A percentile compares a stretch with the other conserved stretches of the same genome.
These are phyloP conservation scores for Bolboschoenus planiculmis DNA, from an alignment of 176 grass and related monocot genomes.

Conservation along the genomic window DNA sequence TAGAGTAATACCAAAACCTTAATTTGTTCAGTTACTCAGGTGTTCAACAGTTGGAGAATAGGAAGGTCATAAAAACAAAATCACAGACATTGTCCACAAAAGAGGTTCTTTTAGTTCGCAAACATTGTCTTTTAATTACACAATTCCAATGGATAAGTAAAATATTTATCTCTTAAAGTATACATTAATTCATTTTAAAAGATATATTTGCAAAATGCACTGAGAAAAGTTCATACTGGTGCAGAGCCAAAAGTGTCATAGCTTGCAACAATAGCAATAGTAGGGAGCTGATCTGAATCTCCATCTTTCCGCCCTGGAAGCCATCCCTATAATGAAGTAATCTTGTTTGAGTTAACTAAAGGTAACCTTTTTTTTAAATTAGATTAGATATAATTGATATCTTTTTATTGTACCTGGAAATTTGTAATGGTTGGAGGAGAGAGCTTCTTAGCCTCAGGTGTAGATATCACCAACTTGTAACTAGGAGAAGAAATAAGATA, in stretches of 20 bases:
- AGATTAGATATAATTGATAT: neutral
- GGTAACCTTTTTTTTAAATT: neutral
- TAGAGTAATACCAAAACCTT: neutral
- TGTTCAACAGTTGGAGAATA: neutral
- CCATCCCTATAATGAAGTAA: constrained; percentile 65
- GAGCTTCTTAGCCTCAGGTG: constrained; percentile 70
- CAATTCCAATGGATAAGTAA: neutral
- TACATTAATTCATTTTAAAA: constrained; percentile 16
- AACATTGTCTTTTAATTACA: neutral
- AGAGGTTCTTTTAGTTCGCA: neutral
- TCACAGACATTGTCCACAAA: neutral
- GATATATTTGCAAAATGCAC: constrained; percentile 5
- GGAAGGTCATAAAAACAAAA: neutral
- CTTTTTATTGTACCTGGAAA: constrained; percentile 59
- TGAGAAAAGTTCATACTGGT: constrained; percentile 47
- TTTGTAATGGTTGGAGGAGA: constrained; percentile 88
- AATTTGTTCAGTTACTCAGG: neutral
- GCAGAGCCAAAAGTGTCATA: constrained; percentile 98
- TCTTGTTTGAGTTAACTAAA: neutral
- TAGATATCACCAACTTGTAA: constrained; percentile 78
- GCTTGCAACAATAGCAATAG: constrained; percentile 96
- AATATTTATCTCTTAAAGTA: neutral
- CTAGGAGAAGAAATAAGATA: constrained; percentile 30
- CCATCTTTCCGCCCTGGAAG: constrained; percentile 81
- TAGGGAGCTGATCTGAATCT: constrained; percentile 75